Evolutionary conservation across 257 asterid genomes (phyloP).

Genomic region (Scutellaria minor): DNA sequence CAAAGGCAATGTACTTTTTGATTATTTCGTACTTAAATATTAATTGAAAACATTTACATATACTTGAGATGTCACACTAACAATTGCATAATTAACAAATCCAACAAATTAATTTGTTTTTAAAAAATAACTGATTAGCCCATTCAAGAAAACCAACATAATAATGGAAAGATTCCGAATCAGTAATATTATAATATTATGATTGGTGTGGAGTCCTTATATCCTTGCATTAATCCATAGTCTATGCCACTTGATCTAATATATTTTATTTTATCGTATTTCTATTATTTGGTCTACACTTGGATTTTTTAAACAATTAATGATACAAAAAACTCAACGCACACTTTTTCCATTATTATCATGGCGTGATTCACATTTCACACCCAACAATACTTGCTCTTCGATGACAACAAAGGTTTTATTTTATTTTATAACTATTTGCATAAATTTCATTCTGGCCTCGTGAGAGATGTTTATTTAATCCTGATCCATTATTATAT

Average conservation of each 20-base stretch:
- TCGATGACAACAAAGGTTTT: too few species aligned
- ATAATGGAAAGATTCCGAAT: not conserved
- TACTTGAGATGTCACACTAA: too few species aligned
- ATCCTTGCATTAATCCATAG: not conserved
- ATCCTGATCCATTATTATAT: too few species aligned
- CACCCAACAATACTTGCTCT: not conserved
- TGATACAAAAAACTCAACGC: too few species aligned
- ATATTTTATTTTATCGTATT: not conserved
- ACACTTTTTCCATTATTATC: not conserved
- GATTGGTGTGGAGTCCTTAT: not conserved
- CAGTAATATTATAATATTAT: not conserved
- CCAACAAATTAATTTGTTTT: not conserved
- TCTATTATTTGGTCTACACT: not conserved
- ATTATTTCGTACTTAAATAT: too few species aligned
- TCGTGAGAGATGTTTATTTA: too few species aligned
- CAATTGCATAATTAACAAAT: too few species aligned
- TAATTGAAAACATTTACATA: too few species aligned
- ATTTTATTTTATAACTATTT: too few species aligned
- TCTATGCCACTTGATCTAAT: not conserved
- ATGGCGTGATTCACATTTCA: not conserved
- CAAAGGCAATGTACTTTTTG: too few species aligned
- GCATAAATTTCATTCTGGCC: too few species aligned
- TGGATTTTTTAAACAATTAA: too few species aligned
- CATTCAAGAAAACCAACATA: slow-evolving; percentile 5
- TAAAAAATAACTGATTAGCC: not conserved